Percentiles rank a stretch among this genome's conserved stretches.
These are phyloP conservation scores for Diaporthe destruens DNA, from an alignment of 2,329 filamentous ascomycete species.

Conservation along the genomic window DNA sequence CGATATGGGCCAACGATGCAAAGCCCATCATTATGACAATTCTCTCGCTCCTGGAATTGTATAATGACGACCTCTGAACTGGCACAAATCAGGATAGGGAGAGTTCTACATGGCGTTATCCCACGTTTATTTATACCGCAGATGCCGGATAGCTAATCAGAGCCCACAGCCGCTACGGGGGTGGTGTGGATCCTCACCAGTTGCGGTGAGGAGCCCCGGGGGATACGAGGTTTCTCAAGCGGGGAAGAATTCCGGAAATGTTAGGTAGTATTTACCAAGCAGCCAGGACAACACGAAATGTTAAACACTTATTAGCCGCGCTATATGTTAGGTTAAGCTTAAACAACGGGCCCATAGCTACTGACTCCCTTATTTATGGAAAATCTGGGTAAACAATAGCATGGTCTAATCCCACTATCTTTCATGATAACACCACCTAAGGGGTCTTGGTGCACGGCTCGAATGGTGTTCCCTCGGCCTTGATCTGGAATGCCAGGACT, in stretches of 20 bases:
- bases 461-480: conserved; percentile 2
- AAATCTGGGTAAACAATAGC: background rate
- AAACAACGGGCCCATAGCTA: background rate
- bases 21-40: background rate
- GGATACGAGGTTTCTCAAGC: conserved; percentile 20
- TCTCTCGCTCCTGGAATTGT: background rate
- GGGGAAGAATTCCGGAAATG: conserved; percentile 16
- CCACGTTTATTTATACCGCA: background rate
- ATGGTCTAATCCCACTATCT: background rate
- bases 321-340: background rate
- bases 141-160: background rate
- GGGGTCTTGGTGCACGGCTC: background rate
- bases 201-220: conserved; percentile 1
- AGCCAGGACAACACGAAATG: background rate
- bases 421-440: background rate
- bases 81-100: background rate
- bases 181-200: conserved; percentile 18
- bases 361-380: background rate
- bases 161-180: background rate
- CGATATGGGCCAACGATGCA: background rate
- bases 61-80: background rate
- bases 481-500: background rate
- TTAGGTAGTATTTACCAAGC: conserved; percentile 20
- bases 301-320: background rate
- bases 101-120: background rate